Base-by-base conservation (phyloP, 2,329 filamentous ascomycete species). In the Cyclaneusma minus region DNA sequence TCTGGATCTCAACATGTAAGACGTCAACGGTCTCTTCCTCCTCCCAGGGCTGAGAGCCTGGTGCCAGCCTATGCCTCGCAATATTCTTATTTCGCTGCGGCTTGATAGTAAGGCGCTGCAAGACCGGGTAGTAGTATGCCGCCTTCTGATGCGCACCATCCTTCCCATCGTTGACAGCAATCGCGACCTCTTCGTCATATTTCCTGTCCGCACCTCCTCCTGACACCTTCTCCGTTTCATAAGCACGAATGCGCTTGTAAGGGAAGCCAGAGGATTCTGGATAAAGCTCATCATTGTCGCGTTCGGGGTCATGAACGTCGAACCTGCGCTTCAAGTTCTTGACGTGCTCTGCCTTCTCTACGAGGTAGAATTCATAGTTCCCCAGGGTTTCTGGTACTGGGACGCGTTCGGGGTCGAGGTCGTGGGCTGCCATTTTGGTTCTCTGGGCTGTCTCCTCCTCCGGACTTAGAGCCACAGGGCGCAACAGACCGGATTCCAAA, bases 351-450 rank as follows among this genome's bases (percentile, higher is more conserved):
- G 48, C 35, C 6, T 53, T 59, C 27, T 66, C 59, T 5, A 63
- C 56, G 13, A 79, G 58, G 49, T 69, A 79, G 45, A 72, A 72
- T 41, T 78, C 68, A 48, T 77, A 78, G 44, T 74, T 67, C 53
- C 69, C 65, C 29, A 60, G 54, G 34, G 66, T 63, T 29, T 61
- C 56, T 4, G 69, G 69, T 39, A 60, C 60, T 21, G 66, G 64
- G 39, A 62, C 56, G 40, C 58, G 60, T 20, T 49, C 44, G 2
- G 70, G 69, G 37, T 76, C 69, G 24, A 54, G 55, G 44, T 68
- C 60, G 41, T 70, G 56, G 2, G 61, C 58, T 33, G 64, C 64
- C 27, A 60, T 31, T 4, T 30, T 38, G 37, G 59, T 28, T 16
- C 40, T 41, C 13, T 38, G 63, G 1, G 58, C 54, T 3, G 55